A percentile compares a stretch with the other conserved stretches of the same genome.
Evolutionary conservation across 73 alveolate genomes (phyloP).

Genomic region (Paramecium caudatum): DNA sequence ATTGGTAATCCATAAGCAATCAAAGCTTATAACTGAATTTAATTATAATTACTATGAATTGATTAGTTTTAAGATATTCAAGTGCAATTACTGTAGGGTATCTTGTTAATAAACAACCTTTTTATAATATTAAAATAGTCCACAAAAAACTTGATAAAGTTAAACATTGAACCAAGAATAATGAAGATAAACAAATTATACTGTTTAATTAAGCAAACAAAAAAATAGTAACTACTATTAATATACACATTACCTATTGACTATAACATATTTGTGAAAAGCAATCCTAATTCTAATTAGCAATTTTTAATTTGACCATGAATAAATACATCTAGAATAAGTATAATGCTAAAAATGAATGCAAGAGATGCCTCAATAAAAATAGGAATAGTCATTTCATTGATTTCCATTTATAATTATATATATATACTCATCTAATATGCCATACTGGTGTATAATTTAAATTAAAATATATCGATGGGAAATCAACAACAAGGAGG

Average conservation of each 20-base stretch:
- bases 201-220: not conserved
- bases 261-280: not conserved
- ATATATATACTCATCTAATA: too few species aligned
- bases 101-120: conserved; percentile 26
- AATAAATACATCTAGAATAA: not conserved
- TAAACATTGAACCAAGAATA: not conserved
- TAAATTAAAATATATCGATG: conserved; percentile 44
- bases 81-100: not conserved
- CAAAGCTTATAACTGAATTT: conserved; percentile 10
- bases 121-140: not conserved
- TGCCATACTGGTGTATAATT: conserved; percentile 66
- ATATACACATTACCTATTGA: not conserved
- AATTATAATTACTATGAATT: conserved; percentile 9
- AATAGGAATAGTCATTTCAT: not conserved
- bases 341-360: not conserved
- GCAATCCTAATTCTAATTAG: not conserved
- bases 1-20: conserved; percentile 37
- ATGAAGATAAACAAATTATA: not conserved
- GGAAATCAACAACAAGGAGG: conserved; percentile 29
- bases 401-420: conserved; percentile 20
- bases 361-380: not conserved
- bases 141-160: conserved; percentile 6
- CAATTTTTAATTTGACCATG: not conserved
- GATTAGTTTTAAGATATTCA: conserved; percentile 1
- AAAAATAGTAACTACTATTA: not conserved